Evolutionary conservation across 768 basidiomycete genomes (phyloP).

Genomic region (Trametes coccinea): DNA sequence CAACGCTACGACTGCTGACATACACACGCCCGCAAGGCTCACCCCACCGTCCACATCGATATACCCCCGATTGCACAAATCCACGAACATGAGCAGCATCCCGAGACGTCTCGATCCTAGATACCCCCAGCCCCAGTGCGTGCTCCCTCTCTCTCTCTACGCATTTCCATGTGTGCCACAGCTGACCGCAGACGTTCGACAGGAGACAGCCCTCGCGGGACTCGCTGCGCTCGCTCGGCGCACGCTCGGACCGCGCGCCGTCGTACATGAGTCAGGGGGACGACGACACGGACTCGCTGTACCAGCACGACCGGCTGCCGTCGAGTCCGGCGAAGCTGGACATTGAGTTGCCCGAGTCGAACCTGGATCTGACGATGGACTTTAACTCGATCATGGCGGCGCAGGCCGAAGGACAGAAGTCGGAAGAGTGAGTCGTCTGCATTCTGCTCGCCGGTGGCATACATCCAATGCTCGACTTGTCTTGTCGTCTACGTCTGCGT

Average conservation of each 20-base stretch:
- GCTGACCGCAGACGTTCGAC: background rate
- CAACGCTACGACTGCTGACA: too few relatives aligned
- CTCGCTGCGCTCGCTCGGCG: constrained; percentile 12
- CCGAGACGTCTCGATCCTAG: constrained; percentile 4
- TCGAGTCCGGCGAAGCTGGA: constrained; percentile 22
- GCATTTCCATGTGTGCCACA: background rate
- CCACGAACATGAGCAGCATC: constrained; percentile 7
- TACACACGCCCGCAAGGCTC: background rate
- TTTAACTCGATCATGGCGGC: constrained; percentile 31
- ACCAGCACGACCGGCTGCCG: constrained; percentile 18
- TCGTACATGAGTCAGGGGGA: constrained; percentile 13
- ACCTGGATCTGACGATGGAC: constrained; percentile 32
- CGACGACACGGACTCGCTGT: constrained; percentile 11
- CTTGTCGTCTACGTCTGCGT: background rate
- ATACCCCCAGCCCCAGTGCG: constrained; percentile 15
- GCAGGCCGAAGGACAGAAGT: background rate
- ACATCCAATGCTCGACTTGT: background rate
- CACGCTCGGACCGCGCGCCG: constrained; percentile 5
- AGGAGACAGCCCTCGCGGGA: constrained; percentile 19
- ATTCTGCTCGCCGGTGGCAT: background rate
- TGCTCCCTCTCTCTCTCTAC: background rate
- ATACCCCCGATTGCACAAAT: background rate
- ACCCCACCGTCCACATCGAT: background rate
- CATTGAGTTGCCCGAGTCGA: constrained; percentile 31
- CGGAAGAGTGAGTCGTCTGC: constrained; percentile 4